These are phyloP conservation scores for Picochlorum sp. DNA, from an alignment of 139 green algal genomes.

Conservation along the genomic window DNA sequence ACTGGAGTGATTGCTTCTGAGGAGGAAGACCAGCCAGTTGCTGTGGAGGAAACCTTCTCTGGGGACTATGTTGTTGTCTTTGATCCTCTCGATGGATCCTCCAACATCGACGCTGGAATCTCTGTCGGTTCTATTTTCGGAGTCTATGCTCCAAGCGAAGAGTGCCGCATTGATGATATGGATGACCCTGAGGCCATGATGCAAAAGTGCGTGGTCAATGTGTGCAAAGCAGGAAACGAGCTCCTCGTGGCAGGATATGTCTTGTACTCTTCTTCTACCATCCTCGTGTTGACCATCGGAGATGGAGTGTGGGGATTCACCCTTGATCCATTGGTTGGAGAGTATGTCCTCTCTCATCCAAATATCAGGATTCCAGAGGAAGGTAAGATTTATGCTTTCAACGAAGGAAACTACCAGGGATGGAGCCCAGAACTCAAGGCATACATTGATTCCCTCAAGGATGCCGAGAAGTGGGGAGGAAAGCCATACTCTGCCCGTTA, in stretches of 20 bases:
- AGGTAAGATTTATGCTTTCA: slow-evolving; percentile 99
- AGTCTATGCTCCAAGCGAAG: slow-evolving; percentile 78
- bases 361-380: slow-evolving; percentile 72
- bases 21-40: slow-evolving; percentile 94
- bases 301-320: slow-evolving; percentile 94
- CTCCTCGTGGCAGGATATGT: slow-evolving; percentile 88
- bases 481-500: slow-evolving; percentile 94
- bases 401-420: slow-evolving; percentile 92
- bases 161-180: slow-evolving; percentile 68
- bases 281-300: slow-evolving; percentile 86
- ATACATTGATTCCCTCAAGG: slow-evolving; percentile 86
- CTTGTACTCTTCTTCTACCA: slow-evolving; percentile 84
- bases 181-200: slow-evolving; percentile 56
- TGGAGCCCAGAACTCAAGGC: slow-evolving; percentile 62
- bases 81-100: slow-evolving; percentile 95
- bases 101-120: slow-evolving; percentile 98
- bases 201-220: slow-evolving; percentile 82
- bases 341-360: slow-evolving; percentile 86
- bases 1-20: slow-evolving; percentile 86
- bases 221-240: slow-evolving; percentile 83
- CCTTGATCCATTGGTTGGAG: slow-evolving; percentile 73
- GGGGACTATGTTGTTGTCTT: slow-evolving; percentile 98
- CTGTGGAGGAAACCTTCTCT: slow-evolving; percentile 88
- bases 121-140: slow-evolving; percentile 94
- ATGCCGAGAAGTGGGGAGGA: slow-evolving; percentile 54